Base-by-base conservation (phyloP, 2,329 filamentous ascomycete genomes). In the Talaromyces sp. region DNA sequence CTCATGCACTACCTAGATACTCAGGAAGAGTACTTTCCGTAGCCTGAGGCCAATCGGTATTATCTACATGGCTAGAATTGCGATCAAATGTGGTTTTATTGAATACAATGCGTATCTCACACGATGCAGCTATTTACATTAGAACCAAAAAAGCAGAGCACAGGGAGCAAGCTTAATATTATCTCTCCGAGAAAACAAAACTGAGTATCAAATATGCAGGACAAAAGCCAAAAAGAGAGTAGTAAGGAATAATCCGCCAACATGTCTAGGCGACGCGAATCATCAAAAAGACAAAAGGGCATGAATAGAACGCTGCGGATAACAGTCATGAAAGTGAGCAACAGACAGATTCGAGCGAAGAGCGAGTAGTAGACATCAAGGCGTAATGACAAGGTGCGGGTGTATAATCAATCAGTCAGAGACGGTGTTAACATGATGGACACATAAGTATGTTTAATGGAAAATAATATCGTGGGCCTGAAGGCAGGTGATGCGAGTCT, bases 401-500 rank as follows among this genome's bases (percentile, higher is more conserved):
- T 33, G n/a, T 56, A 35, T 24, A 37, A 39, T 24, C 33, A 56
- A 56, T 59, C 37, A 58, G 13, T 16, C 24, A 31, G 5, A 50
- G 24, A 27, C 1, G 35, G 22, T 19, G 14, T 54, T 54, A 63
- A 64, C 65, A 50, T 57, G 45, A 62, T 64, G 24, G 22, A 60
- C 47, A 63, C 61, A 58, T 66, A 60, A 60, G 41, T 60, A 59
- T 56, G 60, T 19, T 66, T 62, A 66, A 14, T 64, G 37, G 65
- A 79, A 77, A 63, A 73, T 63, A 47, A 78, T 77, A 65, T 75
- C 68, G 19, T 78, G 69, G 66, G 93, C 93, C 64, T 89, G 89
- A 74, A 99, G 84, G 80, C 95, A 99, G 66, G 93, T 96, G 69
- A 99, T 90, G 74, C 87, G 88, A 69, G 88, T 83, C 65, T 86